Base-by-base conservation (phyloP, 495 filamentous ascomycete genomes). In the Podospora comata region DNA sequence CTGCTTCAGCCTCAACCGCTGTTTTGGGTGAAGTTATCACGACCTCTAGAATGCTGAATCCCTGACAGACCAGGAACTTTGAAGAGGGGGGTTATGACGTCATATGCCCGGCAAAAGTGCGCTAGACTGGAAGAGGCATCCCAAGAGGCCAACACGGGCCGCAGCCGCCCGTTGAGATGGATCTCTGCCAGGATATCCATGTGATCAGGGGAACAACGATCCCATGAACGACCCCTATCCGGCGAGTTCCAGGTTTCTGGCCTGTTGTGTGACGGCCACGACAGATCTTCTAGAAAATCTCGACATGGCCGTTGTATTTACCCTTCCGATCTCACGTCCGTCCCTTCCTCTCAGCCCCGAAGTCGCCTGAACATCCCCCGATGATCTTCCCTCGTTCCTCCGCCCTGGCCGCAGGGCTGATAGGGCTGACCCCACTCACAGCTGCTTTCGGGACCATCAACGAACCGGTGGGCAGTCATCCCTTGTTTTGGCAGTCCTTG, bases 361-460 rank as follows among this genome's bases (percentile, higher is more conserved):
- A 18, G 39, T 13, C 9, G 39, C 39, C 15, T 48, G 39, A 48
- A 15, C 26, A 20, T 4, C n/a, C 5, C 16, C n/a, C 55, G 9
- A 58, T 58, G 55, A 58, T 26, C 55, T 20, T 58, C n/a, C 18
- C 55, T 5, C 55, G 55, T n/a, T 26, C 55, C 23, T 7, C 11
- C 55, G n/a, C 23, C n/a, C 55, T 58, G 55, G 55, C n/a, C 55
- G 11, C 55, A 0, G 60, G 61, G 28, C 4, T 39, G 15, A 11
- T 63, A 28, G 28, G 61, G 16, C 61, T 63, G 11, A 44, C 20
- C 34, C 32, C 59, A 2, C 55, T 60, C n/a, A 63, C 27, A 11
- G 44, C 65, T 0, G 59, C 68, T 0, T 76, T 76, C 20, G 74
- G 72, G 5, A 76, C 74, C 30, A 74, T 76, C 65, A 76, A 76